Percentiles rank a stretch among this genome's conserved stretches.
Conservation (phyloP, 2,329 filamentous ascomycete species). For the Arthrobotrys sinensis region DNA sequence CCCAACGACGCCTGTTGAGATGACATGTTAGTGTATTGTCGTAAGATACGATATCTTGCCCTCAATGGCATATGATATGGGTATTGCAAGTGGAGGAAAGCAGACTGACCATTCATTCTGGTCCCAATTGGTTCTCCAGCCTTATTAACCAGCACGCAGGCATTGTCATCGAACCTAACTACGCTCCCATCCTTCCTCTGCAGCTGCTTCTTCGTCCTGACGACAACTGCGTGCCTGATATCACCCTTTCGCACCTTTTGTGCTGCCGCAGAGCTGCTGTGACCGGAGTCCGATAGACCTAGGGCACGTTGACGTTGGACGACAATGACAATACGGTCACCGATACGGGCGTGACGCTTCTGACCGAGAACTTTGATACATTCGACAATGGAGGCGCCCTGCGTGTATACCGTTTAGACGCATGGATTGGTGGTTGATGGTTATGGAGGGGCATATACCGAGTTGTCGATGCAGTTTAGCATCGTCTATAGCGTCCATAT, state of each 20-base stretch:
- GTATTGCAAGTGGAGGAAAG: not conserved
- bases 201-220: constrained; percentile 89
- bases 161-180: constrained; percentile 96
- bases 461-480: constrained; percentile 99
- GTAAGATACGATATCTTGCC: not conserved
- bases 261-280: constrained; percentile 76
- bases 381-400: constrained; percentile 90
- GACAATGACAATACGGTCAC: constrained; percentile 98
- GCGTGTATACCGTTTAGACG: constrained; percentile 24
- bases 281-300: constrained; percentile 73
- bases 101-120: constrained; percentile 80
- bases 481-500: constrained; percentile 77
- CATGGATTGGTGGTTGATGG: constrained; percentile 3
- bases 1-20: constrained; percentile 80
- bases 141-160: constrained; percentile 97
- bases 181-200: constrained; percentile 90
- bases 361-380: constrained; percentile 93
- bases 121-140: constrained; percentile 94
- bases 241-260: constrained; percentile 98
- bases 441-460: constrained; percentile 69
- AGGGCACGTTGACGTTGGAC: constrained; percentile 94
- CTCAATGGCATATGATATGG: not conserved
- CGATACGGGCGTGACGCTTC: constrained; percentile 89
- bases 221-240: constrained; percentile 94
- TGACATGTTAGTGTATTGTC: constrained; percentile 54